These are phyloP conservation scores for Groenewaldozyma tartarivorans DNA, from an alignment of 805 yeast species.

Conservation along the genomic window DNA sequence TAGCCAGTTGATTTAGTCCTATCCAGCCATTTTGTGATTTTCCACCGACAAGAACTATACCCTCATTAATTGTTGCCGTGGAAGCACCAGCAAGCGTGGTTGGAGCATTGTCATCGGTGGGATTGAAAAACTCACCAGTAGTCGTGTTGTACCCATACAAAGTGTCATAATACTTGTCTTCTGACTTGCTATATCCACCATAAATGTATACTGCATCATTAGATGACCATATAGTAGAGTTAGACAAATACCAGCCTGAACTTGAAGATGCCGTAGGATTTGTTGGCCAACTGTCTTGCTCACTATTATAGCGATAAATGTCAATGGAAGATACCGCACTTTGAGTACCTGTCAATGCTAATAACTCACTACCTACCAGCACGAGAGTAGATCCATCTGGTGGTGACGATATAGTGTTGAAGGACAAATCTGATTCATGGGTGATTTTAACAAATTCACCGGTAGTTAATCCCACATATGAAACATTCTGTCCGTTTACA, in stretches of 20 bases:
- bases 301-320: constrained; percentile 16
- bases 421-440: neutral
- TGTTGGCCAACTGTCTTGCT: constrained; percentile 16
- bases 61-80: constrained; percentile 10
- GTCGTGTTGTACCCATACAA: constrained; percentile 18
- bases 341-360: constrained; percentile 21
- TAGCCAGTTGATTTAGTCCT: constrained; percentile 60
- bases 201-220: constrained; percentile 20
- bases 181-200: constrained; percentile 22
- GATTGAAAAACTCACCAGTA: constrained; percentile 11
- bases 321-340: constrained; percentile 19
- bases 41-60: constrained; percentile 53
- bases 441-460: neutral
- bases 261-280: constrained; percentile 16
- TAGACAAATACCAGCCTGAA: constrained; percentile 17
- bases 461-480: neutral
- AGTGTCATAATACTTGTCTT: neutral
- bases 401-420: neutral
- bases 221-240: constrained; percentile 21
- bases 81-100: constrained; percentile 21
- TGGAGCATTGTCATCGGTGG: constrained; percentile 16
- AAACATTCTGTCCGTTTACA: too few species aligned
- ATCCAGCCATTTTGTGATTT: constrained; percentile 55
- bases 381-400: constrained; percentile 19
- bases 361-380: constrained; percentile 16